These are phyloP conservation scores for Heterobasidion irregulare DNA, from an alignment of 1,284 basidiomycete species.

Conservation along the genomic window DNA sequence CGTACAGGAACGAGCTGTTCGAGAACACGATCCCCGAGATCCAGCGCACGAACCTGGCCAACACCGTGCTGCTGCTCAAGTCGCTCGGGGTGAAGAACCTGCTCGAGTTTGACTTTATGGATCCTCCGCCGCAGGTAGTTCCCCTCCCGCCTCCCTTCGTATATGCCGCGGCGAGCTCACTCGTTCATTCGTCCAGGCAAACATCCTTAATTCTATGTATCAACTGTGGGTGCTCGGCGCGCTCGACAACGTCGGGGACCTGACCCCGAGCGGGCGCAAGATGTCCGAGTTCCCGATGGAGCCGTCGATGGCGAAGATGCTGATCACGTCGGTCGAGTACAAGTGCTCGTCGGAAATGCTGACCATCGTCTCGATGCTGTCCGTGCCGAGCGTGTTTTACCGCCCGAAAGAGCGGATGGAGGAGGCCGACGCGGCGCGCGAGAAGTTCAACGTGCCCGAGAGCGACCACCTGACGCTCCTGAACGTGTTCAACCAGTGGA, in stretches of 20 bases:
- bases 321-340: conserved; percentile 92
- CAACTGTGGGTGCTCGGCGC: conserved; percentile 98
- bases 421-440: conserved; percentile 92
- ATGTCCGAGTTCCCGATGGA: conserved; percentile 99
- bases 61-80: conserved; percentile 92
- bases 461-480: conserved; percentile 94
- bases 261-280: conserved; percentile 87
- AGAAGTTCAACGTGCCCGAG: conserved; percentile 98
- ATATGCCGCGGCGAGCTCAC: conserved; percentile 28
- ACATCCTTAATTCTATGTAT: conserved; percentile 97
- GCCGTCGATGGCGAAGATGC: conserved; percentile 96
- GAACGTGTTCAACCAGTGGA: conserved; percentile 98
- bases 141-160: conserved; percentile 11
- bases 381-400: conserved; percentile 95
- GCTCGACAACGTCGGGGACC: conserved; percentile 94
- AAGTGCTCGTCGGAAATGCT: conserved; percentile 93
- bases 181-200: conserved; percentile 45
- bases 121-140: conserved; percentile 90
- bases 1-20: conserved; percentile 97
- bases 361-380: conserved; percentile 98
- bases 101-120: conserved; percentile 99
- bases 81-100: conserved; percentile 99
- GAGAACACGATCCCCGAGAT: conserved; percentile 96
- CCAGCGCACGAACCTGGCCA: conserved; percentile 89
- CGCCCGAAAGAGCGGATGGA: conserved; percentile 93